A percentile compares a stretch with the other conserved stretches of the same genome.
These are phyloP conservation scores for Trichoderma cornu-damae DNA, from an alignment of 2,329 filamentous ascomycete genomes.

Conservation along the genomic window DNA sequence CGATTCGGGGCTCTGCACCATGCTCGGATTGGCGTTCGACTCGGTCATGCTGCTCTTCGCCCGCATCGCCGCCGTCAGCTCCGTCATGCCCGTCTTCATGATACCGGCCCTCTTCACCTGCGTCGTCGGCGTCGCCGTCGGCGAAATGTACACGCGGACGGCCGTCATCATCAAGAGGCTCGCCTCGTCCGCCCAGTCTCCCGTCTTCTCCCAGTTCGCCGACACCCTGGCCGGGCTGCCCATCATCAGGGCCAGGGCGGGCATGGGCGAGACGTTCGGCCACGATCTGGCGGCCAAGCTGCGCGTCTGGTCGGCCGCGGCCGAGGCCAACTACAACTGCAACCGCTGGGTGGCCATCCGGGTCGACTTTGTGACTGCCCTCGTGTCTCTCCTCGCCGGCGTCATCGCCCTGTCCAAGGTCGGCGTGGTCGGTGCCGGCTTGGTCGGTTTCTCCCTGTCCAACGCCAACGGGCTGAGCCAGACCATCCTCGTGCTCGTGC, in stretches of 20 bases:
- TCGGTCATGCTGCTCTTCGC: constrained; percentile 40
- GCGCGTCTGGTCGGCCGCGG: constrained; percentile 41
- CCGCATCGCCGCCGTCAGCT: constrained; percentile 43
- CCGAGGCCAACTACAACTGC: constrained; percentile 49
- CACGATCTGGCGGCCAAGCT: constrained; percentile 47
- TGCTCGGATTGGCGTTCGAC: constrained; percentile 42
- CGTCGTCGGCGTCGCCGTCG: constrained; percentile 41
- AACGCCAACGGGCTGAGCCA: constrained; percentile 52
- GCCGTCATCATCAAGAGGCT: constrained; percentile 44
- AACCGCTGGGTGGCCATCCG: constrained; percentile 55
- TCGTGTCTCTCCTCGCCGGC: constrained; percentile 48
- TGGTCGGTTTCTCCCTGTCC: constrained; percentile 53
- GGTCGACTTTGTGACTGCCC: constrained; percentile 49
- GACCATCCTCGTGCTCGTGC: constrained; percentile 48
- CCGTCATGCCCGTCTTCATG: constrained; percentile 49
- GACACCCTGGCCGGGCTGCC: constrained; percentile 48
- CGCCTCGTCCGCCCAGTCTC: constrained; percentile 45
- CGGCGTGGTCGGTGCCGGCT: constrained; percentile 43
- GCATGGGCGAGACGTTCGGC: constrained; percentile 45
- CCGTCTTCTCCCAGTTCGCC: constrained; percentile 53
- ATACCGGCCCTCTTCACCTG: constrained; percentile 44
- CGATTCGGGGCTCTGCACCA: constrained; percentile 43
- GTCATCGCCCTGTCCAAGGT: constrained; percentile 48
- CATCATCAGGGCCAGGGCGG: constrained; percentile 47
- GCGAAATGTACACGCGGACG: constrained; percentile 48